Conservation (phyloP, 305 asterid species). For the Fraxinus floribunda region DNA sequence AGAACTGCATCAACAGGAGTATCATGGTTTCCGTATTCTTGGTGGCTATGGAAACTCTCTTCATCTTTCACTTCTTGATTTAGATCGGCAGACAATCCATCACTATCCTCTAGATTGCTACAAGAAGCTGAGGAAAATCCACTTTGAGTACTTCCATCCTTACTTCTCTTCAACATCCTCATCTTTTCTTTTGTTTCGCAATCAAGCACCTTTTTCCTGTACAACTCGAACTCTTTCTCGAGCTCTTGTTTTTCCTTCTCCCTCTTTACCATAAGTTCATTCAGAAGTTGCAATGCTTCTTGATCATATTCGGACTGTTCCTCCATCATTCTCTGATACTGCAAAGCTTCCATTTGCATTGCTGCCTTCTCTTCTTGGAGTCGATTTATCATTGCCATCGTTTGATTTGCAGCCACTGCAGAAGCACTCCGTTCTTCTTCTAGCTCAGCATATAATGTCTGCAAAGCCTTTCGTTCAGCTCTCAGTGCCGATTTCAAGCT, state of each 20-base stretch:
- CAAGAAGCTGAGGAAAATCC: conserved; percentile 67
- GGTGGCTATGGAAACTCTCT: conserved; percentile 39
- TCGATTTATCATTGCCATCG: conserved; percentile 94
- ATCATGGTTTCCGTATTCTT: conserved; percentile 32
- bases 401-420: conserved; percentile 82
- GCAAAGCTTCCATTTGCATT: conserved; percentile 96
- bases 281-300: conserved; percentile 87
- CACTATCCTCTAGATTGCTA: conserved; percentile 78
- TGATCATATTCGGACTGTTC: conserved; percentile 97
- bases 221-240: conserved; percentile 57
- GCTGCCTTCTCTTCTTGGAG: conserved; percentile 97
- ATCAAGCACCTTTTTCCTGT: conserved; percentile 62
- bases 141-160: conserved; percentile 56
- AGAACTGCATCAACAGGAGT: conserved; percentile 66
- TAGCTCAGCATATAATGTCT: conserved; percentile 63
- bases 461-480: conserved; percentile 66
- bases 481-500: conserved; percentile 57
- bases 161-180: conserved; percentile 49
- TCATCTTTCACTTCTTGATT: conserved; percentile 67
- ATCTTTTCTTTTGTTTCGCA: conserved; percentile 61
- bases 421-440: conserved; percentile 95
- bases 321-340: conserved; percentile 98
- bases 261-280: conserved; percentile 87
- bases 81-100: conserved; percentile 66
- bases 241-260: conserved; percentile 87